Conservation (phyloP, 305 asterid species). For the Nicotiana rustica region DNA sequence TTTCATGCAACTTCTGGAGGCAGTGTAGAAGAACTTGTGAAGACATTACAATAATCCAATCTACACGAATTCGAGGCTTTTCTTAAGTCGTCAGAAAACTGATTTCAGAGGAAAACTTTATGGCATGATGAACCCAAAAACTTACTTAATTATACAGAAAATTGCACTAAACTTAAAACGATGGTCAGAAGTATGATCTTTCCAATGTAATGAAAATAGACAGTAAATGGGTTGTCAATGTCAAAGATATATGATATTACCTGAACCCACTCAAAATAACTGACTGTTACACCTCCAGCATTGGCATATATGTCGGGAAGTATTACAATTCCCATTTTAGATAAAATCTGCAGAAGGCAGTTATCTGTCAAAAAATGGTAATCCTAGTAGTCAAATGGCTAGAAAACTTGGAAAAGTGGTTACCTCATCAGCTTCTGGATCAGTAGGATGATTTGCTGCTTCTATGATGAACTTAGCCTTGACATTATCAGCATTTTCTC, state of each 20-base stretch:
- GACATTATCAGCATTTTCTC: slow-evolving; percentile 82
- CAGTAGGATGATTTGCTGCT: slow-evolving; percentile 96
- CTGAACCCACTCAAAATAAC: slow-evolving; percentile 99
- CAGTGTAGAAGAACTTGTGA: not conserved
- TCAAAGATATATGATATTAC: slow-evolving; percentile 45
- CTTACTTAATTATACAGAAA: not conserved
- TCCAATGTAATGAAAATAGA: slow-evolving; percentile 3
- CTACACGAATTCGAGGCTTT: not conserved
- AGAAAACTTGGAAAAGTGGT: slow-evolving; percentile 16
- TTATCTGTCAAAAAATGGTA: slow-evolving; percentile 7
- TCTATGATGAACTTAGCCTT: slow-evolving; percentile 82
- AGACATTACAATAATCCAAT: not conserved
- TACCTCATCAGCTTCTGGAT: slow-evolving; percentile 98
- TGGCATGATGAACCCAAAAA: not conserved
- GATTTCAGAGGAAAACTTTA: not conserved
- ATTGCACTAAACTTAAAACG: not conserved
- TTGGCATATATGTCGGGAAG: slow-evolving; percentile 97
- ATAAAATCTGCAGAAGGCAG: slow-evolving; percentile 65
- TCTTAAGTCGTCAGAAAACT: not conserved
- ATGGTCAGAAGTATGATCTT: no score
- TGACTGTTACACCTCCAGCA: slow-evolving; percentile 97
- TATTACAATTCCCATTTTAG: slow-evolving; percentile 75
- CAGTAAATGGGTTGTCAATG: not conserved
- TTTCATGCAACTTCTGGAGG: not conserved
- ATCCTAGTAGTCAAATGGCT: not conserved